Percentiles rank a stretch among this genome's conserved stretches.
Conservation (phyloP, 257 asterid genomes). For the Nicotiana benthamiana region DNA sequence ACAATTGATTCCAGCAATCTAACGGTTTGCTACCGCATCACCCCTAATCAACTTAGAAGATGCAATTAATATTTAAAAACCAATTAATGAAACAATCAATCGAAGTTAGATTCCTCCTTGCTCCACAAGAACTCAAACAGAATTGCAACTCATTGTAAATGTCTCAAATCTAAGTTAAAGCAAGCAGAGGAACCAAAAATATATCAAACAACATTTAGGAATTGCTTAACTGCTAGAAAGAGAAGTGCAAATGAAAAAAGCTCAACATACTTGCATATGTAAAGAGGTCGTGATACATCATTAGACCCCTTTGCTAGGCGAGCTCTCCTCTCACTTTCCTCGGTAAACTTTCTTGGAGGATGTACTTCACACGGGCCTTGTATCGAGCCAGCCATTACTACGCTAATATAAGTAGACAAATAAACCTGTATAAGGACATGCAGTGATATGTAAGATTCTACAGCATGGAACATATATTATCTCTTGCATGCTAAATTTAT, state of each 20-base stretch:
- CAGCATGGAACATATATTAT: background rate
- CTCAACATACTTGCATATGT: constrained; percentile 74
- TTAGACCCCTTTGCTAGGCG: constrained; percentile 30
- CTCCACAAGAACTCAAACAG: background rate
- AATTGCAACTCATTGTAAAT: background rate
- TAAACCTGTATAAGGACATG: constrained; percentile 52
- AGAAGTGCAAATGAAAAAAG: background rate
- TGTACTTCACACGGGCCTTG: constrained; percentile 82
- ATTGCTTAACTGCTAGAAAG: background rate
- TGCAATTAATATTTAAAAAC: background rate
- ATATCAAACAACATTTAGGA: background rate
- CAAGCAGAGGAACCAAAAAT: background rate
- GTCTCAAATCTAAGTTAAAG: background rate
- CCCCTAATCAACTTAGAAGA: background rate
- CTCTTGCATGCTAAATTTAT: background rate
- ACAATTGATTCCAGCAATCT: background rate
- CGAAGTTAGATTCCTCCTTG: background rate
- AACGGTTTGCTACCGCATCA: background rate
- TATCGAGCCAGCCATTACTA: constrained; percentile 62
- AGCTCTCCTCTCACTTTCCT: constrained; percentile 69
- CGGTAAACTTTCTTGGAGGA: constrained; percentile 63
- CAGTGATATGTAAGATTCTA: background rate
- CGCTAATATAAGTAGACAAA: constrained; percentile 50
- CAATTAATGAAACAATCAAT: background rate
- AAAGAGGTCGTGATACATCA: constrained; percentile 50